phyloP scores from a whole-genome alignment of 306 rosid species.

The Astragalus membranaceus region DNA sequence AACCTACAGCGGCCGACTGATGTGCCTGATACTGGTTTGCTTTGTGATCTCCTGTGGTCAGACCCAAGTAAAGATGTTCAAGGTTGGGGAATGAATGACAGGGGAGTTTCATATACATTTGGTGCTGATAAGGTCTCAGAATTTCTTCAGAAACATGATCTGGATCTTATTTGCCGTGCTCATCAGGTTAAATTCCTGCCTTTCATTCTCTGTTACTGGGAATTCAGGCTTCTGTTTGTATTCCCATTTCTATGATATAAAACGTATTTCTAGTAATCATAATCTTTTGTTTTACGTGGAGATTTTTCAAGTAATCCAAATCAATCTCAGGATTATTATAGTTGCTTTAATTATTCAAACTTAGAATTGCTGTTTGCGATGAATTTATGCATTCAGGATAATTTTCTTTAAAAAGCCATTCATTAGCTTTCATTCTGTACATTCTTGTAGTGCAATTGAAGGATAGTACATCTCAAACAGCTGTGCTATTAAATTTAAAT shows the following conservation, averaged over 20 bases:
- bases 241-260: neutral
- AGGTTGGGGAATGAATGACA: conserved; percentile 78
- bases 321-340: neutral
- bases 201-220: conserved; percentile 5
- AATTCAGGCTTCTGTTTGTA: conserved; percentile 20
- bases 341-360: conserved; percentile 3
- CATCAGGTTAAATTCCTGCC: conserved; percentile 64
- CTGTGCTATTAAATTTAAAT: neutral
- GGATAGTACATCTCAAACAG: neutral
- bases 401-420: neutral
- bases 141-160: conserved; percentile 78
- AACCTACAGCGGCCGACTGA: conserved; percentile 61
- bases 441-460: conserved; percentile 5
- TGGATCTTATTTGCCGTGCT: conserved; percentile 90
- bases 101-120: conserved; percentile 82
- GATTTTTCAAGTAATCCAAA: neutral
- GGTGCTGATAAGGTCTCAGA: conserved; percentile 75
- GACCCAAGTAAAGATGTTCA: conserved; percentile 70
- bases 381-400: neutral
- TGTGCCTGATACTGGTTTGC: conserved; percentile 83
- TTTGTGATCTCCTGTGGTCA: conserved; percentile 95
- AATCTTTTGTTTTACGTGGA: neutral
- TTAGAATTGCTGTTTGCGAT: neutral
- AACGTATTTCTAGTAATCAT: conserved; percentile 1
- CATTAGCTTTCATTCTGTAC: conserved; percentile 3